Evolutionary conservation across 768 basidiomycete species (phyloP).

Genomic region (Russula sp.): DNA sequence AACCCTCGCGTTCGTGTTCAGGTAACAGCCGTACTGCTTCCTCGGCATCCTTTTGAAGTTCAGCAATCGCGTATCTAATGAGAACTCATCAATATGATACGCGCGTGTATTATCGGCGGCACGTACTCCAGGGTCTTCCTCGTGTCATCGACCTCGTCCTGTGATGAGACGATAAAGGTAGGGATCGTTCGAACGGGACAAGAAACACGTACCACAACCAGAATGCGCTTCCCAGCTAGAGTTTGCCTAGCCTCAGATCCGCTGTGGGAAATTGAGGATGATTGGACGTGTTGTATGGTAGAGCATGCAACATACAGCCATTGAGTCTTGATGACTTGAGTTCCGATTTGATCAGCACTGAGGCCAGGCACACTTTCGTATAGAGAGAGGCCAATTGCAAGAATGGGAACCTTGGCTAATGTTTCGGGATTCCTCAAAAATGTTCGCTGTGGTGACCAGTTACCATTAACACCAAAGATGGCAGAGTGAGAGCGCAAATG

Average conservation of each 20-base stretch:
- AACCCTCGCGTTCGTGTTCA: constrained; percentile 64
- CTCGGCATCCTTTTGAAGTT: constrained; percentile 87
- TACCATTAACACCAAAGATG: neutral
- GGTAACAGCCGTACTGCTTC: constrained; percentile 54
- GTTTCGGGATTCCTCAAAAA: constrained; percentile 66
- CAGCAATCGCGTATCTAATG: constrained; percentile 77
- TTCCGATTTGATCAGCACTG: constrained; percentile 65
- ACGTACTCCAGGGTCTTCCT: constrained; percentile 81
- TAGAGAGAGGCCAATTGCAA: constrained; percentile 92
- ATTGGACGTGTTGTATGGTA: neutral
- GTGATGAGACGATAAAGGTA: constrained; percentile 17
- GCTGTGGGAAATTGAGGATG: constrained; percentile 29
- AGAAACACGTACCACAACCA: constrained; percentile 64
- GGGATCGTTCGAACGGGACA: neutral
- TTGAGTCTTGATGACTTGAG: constrained; percentile 88
- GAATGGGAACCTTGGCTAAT: constrained; percentile 81
- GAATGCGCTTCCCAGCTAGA: constrained; percentile 69
- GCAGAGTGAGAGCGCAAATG: neutral
- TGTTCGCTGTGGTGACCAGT: constrained; percentile 49
- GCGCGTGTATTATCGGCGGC: neutral
- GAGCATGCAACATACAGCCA: constrained; percentile 54
- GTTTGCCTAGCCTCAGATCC: constrained; percentile 59
- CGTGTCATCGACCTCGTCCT: constrained; percentile 88
- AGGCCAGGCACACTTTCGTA: constrained; percentile 85
- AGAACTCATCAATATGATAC: neutral